Evolutionary conservation across 1,139 yeast species (phyloP), one percentile per base, ranked within the genome.

Genomic region (Lodderomyces orthopsilosis): DNA sequence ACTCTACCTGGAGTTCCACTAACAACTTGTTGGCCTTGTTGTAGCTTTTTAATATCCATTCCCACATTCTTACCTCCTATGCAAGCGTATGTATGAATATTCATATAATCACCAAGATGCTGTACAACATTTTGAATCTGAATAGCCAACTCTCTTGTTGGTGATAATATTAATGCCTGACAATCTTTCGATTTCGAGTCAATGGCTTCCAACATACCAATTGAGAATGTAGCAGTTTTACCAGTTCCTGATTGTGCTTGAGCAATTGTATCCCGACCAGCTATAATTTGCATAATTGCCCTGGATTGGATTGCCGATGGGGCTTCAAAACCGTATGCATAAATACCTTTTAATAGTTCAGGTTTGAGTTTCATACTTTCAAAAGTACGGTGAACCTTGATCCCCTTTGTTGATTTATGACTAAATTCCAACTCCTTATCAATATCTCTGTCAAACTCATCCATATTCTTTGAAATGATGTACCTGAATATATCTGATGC

Each of bases 201-300:
- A 17, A 89, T 73, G 15, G 77, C 89, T 61, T 91, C 90, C 44
- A 93, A 70, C 84, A 88, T 85, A 9, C 96, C 96, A 45, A 93
- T 89, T 13, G 96, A 78, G 62, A 93, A 93, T 0, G 98, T 93
- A 17, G 98, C 98, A 0, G 98, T 93, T 63, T 93, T 93, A 58
- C 98, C 98, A 1, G 98, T 93, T 49, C 98, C 98, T 4, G 96
- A 88, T 62, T 93, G 98, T 9, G 98, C 97, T 65, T 93, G 98
- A 18, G 98, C 98, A 48, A 93, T 88, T 2, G 93, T 87, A 62
- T 93, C 98, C 55, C 84, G 78, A 4, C 97, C 98, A 42, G 84
- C 78, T 43, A 91, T 89, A 50, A 91, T 90, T 59, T 91, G 98
- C 68, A 86, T 78, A 45, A 93, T 93, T 28, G 97, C 98, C 54